Evolutionary conservation across 176 grass and related monocot species (phyloP), one percentile per base, ranked within the genome.

Genomic region (Carex kokanica): DNA sequence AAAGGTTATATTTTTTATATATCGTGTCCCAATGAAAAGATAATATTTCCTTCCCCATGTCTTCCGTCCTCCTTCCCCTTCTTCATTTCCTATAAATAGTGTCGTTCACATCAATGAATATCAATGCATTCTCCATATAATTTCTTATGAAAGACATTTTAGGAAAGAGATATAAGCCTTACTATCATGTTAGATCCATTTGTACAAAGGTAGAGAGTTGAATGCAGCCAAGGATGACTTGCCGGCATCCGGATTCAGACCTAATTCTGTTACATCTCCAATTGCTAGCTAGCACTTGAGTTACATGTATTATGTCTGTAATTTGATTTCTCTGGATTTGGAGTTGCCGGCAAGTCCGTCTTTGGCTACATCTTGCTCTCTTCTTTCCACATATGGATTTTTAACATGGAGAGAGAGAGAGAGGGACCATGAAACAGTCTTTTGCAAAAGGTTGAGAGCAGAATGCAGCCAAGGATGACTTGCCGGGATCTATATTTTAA

Each of bases 341-440:
- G 7, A 72, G 20, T 72, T 67, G 31, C 29, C 85, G 78, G 78
- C 85, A 86, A 73, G 85, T 86, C 36, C 23, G 78, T 86, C 85
- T 45, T 82, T 82, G 85, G 85, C 85, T 86, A 86, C 85, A 82
- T 75, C 78, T 86, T 72, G 5, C 78, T 86, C 78, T 82, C 49
- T 72, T 55, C 78, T 60, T 72, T 59, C 60, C 78, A 82, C 70
- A 81, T 52, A 60, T 86, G 77, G 54, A 0, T 60, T 29, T n/a
- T 34, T 79, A 36, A 25, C 77, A 79, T 79, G 77, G 8, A 79
- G 0, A 6, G 6, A 79, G 7, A 31, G 1, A 67, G 0, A 36
- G 5, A 66, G 14, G 17, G 21, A 67, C n/a, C 15, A 24, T 24
- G 59, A 24, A 61, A 61, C 59, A 31, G 5, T 71, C 67, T 71